Evolutionary conservation across 164 flowering plant species (phyloP), one percentile per base, ranked within the genome.

Genomic region (Chimonanthus praecox): DNA sequence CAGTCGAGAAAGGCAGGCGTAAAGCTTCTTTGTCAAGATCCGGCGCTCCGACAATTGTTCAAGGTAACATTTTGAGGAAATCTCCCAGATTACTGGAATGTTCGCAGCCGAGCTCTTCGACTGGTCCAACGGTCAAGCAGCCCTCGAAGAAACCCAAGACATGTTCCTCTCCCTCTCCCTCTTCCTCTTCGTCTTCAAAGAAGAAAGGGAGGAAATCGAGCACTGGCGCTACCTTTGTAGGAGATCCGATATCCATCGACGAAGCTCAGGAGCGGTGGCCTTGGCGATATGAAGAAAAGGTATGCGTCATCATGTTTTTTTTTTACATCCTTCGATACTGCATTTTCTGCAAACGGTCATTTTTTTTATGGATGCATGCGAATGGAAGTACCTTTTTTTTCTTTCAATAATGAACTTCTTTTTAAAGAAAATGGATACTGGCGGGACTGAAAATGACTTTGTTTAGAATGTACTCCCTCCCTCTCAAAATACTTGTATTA

Each of bases 221-320:
- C 7, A 60, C 1, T 64, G 54, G 8, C 74, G 71, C 49, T 80
- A 33, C 73, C 67, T 84, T 87, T 11, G 58, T 85, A 64, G 91
- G 95, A 51, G 90, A 89, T 47, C 87, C 95, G 2, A 77, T 90
- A 67, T 80, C 82, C 2, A 74, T 47, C 10, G 86, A 81, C 47
- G 87, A 84, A 76, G 95, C 95, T 78, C 79, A 58, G 64, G 58
- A 77, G 61, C 82, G 80, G 68, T 90, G 95, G 95, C 75, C 77
- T 58, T 86, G 88, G 90, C 87, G 92, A 7, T 90, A 87, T 69
- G 80, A 88, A 61, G 61, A 78, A 72, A 85, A 87, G 92, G 95
- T 90, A 43, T 20, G 13, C 33, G 58, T 18, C 33, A 68, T 49
- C 18, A 49, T 3, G 5, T 7, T 16, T 11, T 11, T 50, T 49